phyloP scores from a whole-genome alignment of 129 eudicot genomes.

The Rutidosis leptorrhynchoides region DNA sequence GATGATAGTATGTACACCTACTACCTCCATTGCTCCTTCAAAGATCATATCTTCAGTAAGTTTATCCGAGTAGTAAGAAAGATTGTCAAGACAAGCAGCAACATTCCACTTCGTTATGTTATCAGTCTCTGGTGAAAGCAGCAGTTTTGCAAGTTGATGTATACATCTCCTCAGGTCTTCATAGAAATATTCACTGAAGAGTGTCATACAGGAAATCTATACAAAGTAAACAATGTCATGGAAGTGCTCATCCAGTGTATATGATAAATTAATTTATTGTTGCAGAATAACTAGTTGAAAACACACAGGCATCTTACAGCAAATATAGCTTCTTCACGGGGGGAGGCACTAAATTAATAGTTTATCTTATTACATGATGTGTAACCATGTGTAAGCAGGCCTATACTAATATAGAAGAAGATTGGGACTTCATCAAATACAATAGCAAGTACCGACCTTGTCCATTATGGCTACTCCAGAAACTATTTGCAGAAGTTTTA shows the following conservation, averaged over 20 bases:
- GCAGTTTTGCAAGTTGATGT: slow-evolving; percentile 72
- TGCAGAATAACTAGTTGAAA: neutral
- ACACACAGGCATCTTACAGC: slow-evolving; percentile 50
- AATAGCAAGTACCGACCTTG: no score
- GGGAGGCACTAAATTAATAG: no score
- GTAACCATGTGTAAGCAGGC: no score
- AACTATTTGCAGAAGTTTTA: no score
- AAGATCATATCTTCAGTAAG: slow-evolving; percentile 86
- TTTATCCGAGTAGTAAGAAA: slow-evolving; percentile 73
- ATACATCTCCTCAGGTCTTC: slow-evolving; percentile 73
- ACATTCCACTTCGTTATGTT: slow-evolving; percentile 85
- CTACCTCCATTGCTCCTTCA: slow-evolving; percentile 95
- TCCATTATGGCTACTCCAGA: no score
- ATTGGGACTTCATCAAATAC: no score
- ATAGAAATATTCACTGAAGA: slow-evolving; percentile 69
- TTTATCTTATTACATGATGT: no score
- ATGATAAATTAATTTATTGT: neutral
- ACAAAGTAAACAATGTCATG: slow-evolving; percentile 4
- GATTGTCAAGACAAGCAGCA: slow-evolving; percentile 87
- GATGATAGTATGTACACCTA: no score
- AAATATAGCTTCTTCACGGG: slow-evolving; percentile 69
- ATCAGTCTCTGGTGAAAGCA: slow-evolving; percentile 63
- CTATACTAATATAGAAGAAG: no score
- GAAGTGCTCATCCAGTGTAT: neutral
- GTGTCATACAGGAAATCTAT: slow-evolving; percentile 80